Evolutionary conservation across 2,329 filamentous ascomycete species (phyloP).

Genomic region (Monilinia aucupariae): DNA sequence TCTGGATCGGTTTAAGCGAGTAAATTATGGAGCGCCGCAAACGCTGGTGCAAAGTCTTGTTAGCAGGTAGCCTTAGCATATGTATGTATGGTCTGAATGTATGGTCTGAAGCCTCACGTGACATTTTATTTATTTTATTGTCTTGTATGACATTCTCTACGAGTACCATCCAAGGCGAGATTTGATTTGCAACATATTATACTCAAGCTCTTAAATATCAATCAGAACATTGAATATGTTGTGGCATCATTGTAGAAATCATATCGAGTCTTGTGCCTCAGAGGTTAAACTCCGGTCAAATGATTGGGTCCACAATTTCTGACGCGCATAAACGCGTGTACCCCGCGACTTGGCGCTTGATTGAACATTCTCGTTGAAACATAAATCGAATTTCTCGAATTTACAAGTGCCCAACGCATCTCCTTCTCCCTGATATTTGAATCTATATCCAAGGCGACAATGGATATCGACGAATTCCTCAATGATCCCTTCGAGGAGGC

Average conservation of each 20-base stretch:
- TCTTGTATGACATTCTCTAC: too few species aligned
- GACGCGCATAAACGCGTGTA: not conserved
- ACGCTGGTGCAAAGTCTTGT: not conserved
- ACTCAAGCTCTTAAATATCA: not conserved
- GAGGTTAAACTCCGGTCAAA: not conserved
- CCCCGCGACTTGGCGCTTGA: not conserved
- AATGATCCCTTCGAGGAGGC: conserved; percentile 44
- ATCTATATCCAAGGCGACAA: not conserved
- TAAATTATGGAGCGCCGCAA: not conserved
- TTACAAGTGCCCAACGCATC: not conserved
- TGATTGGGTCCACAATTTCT: not conserved
- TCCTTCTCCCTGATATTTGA: not conserved
- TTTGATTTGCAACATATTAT: too few species aligned
- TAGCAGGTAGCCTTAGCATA: too few species aligned
- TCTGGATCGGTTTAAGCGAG: not conserved
- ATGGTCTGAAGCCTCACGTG: too few species aligned
- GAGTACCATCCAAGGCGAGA: too few species aligned
- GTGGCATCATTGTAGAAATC: too few species aligned
- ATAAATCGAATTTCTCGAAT: not conserved
- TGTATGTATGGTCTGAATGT: too few species aligned
- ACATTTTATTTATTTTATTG: too few species aligned
- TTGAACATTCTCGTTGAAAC: not conserved
- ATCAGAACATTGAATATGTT: not conserved
- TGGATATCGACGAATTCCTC: conserved; percentile 39
- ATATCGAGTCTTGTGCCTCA: not conserved